phyloP scores from a whole-genome alignment of 2,329 filamentous ascomycete genomes.

The Colletotrichum karsti region DNA sequence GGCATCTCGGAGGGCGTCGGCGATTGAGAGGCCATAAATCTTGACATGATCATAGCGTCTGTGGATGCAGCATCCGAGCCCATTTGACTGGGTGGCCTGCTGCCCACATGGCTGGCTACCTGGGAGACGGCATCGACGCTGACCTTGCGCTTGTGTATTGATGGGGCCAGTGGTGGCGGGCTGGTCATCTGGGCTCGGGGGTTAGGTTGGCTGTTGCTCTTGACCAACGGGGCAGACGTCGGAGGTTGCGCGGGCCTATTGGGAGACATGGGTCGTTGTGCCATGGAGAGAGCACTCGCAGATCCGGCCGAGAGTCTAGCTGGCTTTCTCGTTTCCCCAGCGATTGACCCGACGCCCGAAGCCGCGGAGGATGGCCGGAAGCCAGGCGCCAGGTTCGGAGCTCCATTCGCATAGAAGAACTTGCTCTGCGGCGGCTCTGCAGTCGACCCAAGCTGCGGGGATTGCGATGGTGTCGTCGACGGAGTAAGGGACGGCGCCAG shows the following conservation, averaged over 20 bases:
- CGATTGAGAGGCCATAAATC: slow-evolving; percentile 42
- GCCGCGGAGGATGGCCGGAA: slow-evolving; percentile 43
- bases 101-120: slow-evolving; percentile 35
- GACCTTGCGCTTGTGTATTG: slow-evolving; percentile 47
- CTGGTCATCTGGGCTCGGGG: slow-evolving; percentile 43
- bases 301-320: slow-evolving; percentile 26
- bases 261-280: slow-evolving; percentile 60
- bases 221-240: slow-evolving; percentile 5
- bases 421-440: slow-evolving; percentile 61
- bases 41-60: slow-evolving; percentile 46
- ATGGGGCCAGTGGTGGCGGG: slow-evolving; percentile 45
- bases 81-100: slow-evolving; percentile 34
- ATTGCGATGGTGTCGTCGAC: slow-evolving; percentile 32
- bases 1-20: slow-evolving; percentile 43
- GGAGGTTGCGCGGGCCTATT: slow-evolving; percentile 46
- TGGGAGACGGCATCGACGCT: slow-evolving; percentile 51
- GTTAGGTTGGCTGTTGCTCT: slow-evolving; percentile 32
- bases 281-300: slow-evolving; percentile 33
- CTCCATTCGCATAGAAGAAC: slow-evolving; percentile 80
- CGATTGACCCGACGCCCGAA: slow-evolving; percentile 52
- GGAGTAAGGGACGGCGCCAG: slow-evolving; percentile 35
- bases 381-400: slow-evolving; percentile 56
- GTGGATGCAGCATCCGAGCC: slow-evolving; percentile 34
- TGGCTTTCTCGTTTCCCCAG: slow-evolving; percentile 55
- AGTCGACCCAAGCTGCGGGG: slow-evolving; percentile 43